phyloP scores from a whole-genome alignment of 306 rosid species.

The Canavalia gladiata region DNA sequence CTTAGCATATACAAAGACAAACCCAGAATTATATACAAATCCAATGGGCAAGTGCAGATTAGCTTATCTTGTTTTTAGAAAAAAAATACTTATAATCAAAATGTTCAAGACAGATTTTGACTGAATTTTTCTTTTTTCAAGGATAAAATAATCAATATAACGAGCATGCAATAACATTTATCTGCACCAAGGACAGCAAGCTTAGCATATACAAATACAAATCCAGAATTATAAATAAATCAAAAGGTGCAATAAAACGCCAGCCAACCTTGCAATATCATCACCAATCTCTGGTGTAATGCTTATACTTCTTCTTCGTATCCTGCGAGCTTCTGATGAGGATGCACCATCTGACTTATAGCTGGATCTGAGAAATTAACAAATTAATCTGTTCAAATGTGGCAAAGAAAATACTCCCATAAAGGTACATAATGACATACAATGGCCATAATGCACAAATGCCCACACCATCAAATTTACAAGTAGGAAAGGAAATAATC shows the following conservation, averaged over 20 bases:
- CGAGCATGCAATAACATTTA: constrained; percentile 21
- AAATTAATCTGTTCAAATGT: constrained; percentile 16
- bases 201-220: background rate
- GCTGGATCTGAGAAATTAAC: constrained; percentile 51
- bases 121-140: background rate
- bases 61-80: background rate
- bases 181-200: constrained; percentile 27
- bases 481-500: constrained; percentile 28
- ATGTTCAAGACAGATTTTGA: constrained; percentile 4
- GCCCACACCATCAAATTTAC: background rate
- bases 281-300: constrained; percentile 98
- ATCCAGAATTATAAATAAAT: background rate
- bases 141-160: background rate
- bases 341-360: constrained; percentile 92
- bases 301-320: constrained; percentile 92
- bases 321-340: constrained; percentile 78
- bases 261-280: constrained; percentile 90
- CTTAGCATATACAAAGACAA: background rate
- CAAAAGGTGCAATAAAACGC: constrained; percentile 45
- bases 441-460: constrained; percentile 32
- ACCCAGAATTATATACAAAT: background rate
- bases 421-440: constrained; percentile 12
- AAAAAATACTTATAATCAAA: background rate
- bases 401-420: constrained; percentile 19
- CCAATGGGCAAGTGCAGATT: constrained; percentile 27